Percentiles rank a stretch among this genome's conserved stretches.
phyloP scores from a whole-genome alignment of 2,329 filamentous ascomycete species.

The Penicillium sp. region DNA sequence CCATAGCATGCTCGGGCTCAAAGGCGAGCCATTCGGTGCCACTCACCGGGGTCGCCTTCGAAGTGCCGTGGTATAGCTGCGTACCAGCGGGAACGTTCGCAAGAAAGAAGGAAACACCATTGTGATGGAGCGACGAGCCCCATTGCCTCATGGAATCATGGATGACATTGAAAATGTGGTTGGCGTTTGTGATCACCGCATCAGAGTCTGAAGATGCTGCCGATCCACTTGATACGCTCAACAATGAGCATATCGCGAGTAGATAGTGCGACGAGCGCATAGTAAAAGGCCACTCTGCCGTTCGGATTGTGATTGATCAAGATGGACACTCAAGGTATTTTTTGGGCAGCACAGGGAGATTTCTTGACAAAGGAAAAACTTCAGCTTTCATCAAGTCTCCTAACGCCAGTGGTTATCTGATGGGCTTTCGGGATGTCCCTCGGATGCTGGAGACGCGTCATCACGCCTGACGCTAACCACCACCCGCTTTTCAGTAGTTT shows the following conservation, averaged over 20 bases:
- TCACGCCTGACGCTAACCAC: constrained; percentile 1
- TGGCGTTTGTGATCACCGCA: constrained; percentile 50
- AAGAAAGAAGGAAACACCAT: constrained; percentile 72
- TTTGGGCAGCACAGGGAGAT: neutral
- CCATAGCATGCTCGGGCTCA: constrained; percentile 71
- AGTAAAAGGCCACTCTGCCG: neutral
- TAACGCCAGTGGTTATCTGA: constrained; percentile 3
- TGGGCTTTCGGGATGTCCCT: neutral
- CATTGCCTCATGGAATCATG: constrained; percentile 74
- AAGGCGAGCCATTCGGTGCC: constrained; percentile 73
- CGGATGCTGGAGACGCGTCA: constrained; percentile 12
- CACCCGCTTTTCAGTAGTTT: constrained; percentile 11
- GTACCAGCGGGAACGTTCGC: constrained; percentile 66
- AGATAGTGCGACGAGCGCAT: constrained; percentile 17
- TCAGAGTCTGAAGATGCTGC: constrained; percentile 37
- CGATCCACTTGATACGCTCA: constrained; percentile 10
- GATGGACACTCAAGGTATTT: neutral
- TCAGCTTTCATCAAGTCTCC: neutral
- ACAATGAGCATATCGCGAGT: constrained; percentile 10
- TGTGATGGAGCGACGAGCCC: constrained; percentile 72
- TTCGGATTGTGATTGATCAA: neutral
- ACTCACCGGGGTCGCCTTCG: constrained; percentile 48
- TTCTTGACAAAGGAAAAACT: neutral
- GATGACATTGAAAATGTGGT: constrained; percentile 71
- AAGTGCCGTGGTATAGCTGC: constrained; percentile 67